phyloP scores from a whole-genome alignment of 805 yeast genomes.

The Blastobotrys terrestris region DNA sequence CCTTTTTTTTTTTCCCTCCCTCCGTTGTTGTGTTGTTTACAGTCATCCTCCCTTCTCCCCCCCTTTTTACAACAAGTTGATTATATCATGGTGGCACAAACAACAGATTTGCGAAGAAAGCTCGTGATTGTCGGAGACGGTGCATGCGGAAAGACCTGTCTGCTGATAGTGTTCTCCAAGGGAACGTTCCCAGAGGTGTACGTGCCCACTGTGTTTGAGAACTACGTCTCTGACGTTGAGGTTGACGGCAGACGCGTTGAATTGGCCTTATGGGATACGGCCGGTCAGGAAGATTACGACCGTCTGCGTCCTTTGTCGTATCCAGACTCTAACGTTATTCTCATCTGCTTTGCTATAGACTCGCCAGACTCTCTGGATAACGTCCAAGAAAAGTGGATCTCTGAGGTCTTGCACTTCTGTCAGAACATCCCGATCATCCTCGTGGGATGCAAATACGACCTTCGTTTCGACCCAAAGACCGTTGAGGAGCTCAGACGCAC shows the following conservation, averaged over 20 bases:
- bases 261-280: constrained; percentile 95
- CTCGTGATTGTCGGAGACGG: constrained; percentile 95
- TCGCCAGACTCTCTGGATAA: constrained; percentile 88
- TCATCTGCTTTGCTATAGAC: constrained; percentile 87
- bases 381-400: constrained; percentile 93
- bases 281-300: constrained; percentile 97
- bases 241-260: constrained; percentile 89
- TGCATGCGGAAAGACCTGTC: constrained; percentile 95
- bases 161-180: constrained; percentile 74
- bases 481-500: constrained; percentile 68
- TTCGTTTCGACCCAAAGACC: constrained; percentile 75
- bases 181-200: constrained; percentile 92
- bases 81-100: constrained; percentile 20
- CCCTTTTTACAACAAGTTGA: not conserved
- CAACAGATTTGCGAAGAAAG: constrained; percentile 38
- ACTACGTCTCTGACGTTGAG: constrained; percentile 94
- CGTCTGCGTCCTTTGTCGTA: constrained; percentile 86
- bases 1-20: not conserved
- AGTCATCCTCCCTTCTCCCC: not conserved
- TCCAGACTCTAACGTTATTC: constrained; percentile 87
- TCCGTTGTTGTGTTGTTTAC: not conserved
- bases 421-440: constrained; percentile 88
- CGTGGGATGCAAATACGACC: constrained; percentile 88
- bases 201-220: constrained; percentile 95
- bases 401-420: constrained; percentile 90